phyloP scores from a whole-genome alignment of 306 rosid genomes.

The Mimosa bimucronata region DNA sequence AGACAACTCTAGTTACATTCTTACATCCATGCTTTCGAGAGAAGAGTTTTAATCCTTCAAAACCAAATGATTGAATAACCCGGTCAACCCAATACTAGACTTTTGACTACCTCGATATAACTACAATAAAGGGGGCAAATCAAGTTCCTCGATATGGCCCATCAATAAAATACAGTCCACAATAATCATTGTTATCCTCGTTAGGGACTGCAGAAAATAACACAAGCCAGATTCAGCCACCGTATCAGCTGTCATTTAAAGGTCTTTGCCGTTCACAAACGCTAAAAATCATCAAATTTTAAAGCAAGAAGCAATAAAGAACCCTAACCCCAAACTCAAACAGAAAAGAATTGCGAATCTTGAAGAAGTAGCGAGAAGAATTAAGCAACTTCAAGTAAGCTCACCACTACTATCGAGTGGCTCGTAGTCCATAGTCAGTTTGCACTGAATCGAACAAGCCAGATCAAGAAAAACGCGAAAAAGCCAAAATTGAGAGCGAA shows the following conservation, averaged over 20 bases:
- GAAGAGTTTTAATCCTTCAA: background rate
- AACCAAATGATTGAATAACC: background rate
- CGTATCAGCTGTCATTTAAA: background rate
- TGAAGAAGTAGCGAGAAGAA: slow-evolving; percentile 2
- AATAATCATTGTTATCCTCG: background rate
- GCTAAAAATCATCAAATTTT: background rate
- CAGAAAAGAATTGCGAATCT: slow-evolving; percentile 19
- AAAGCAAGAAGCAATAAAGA: background rate
- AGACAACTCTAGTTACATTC: background rate
- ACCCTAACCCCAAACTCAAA: slow-evolving; percentile 36
- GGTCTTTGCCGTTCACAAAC: slow-evolving; percentile 11
- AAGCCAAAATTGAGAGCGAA: slow-evolving; percentile 22
- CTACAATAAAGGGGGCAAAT: too few relatives aligned
- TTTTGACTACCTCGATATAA: background rate
- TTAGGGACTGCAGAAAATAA: background rate
- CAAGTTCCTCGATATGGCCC: background rate
- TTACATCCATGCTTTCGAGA: background rate
- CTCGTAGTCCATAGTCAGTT: slow-evolving; percentile 94
- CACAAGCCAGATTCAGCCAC: background rate
- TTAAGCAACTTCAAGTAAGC: slow-evolving; percentile 25
- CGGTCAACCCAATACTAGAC: background rate
- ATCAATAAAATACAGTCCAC: background rate
- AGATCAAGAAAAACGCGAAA: slow-evolving; percentile 14
- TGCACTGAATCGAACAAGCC: slow-evolving; percentile 29
- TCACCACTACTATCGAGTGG: slow-evolving; percentile 97